Conservation (phyloP, 2,329 filamentous ascomycete species). For the Diaporthe nobilis region DNA sequence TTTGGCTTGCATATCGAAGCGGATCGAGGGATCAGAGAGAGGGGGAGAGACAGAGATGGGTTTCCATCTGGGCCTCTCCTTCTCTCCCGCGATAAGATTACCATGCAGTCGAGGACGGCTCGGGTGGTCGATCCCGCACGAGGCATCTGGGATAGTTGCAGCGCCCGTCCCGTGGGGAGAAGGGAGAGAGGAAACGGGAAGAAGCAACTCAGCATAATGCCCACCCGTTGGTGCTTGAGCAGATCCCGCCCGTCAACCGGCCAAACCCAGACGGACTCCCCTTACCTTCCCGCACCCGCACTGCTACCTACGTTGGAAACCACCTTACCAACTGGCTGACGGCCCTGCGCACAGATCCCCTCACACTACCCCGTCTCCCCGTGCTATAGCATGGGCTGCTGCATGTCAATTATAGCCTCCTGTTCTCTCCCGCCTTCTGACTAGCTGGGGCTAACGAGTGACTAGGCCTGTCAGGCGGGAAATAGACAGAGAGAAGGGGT, state of each 20-base stretch:
- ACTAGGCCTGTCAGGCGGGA: not conserved
- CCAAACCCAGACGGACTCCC: not conserved
- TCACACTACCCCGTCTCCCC: not conserved
- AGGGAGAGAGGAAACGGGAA: not conserved
- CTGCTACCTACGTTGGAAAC: not conserved
- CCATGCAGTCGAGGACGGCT: constrained; percentile 18
- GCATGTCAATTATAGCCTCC: constrained; percentile 7
- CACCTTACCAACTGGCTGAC: not conserved
- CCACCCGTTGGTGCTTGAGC: not conserved
- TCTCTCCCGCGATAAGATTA: constrained; percentile 14
- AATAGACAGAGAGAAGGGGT: too few species aligned
- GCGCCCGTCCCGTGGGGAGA: not conserved
- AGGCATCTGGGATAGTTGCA: constrained; percentile 17
- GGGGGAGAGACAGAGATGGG: not conserved
- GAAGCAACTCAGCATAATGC: constrained; percentile 14
- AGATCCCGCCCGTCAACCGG: not conserved
- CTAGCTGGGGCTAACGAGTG: constrained; percentile 6
- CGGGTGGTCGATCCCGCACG: constrained; percentile 13
- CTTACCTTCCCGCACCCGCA: constrained; percentile 14
- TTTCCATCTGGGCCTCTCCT: not conserved
- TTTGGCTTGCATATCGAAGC: not conserved
- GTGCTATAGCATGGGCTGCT: constrained; percentile 14
- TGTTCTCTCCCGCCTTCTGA: not conserved
- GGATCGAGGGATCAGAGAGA: constrained; percentile 8
- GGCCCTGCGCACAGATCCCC: constrained; percentile 26